Evolutionary conservation across 495 filamentous ascomycete genomes (phyloP).

Genomic region (Tuber melanosporum): DNA sequence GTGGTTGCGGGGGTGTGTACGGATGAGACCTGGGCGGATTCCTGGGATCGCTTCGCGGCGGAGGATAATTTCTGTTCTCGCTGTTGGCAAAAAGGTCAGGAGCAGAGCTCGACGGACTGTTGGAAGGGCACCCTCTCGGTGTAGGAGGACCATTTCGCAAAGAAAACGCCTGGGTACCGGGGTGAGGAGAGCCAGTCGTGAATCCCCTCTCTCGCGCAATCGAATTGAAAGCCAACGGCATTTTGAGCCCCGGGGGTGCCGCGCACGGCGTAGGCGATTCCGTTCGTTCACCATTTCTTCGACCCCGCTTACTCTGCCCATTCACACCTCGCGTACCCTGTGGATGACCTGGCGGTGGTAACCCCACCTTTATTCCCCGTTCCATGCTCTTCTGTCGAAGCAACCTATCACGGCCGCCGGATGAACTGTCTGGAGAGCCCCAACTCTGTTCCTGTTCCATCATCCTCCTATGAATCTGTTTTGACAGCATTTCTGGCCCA

Average conservation of each 20-base stretch:
- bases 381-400: conserved; percentile 40
- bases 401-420: conserved; percentile 26
- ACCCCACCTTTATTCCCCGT: conserved; percentile 35
- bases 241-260: conserved; percentile 34
- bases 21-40: conserved; percentile 33
- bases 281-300: conserved; percentile 26
- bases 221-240: conserved; percentile 40
- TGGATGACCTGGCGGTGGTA: conserved; percentile 28
- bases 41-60: conserved; percentile 27
- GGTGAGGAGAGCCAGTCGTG: conserved; percentile 34
- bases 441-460: conserved; percentile 31
- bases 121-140: conserved; percentile 18
- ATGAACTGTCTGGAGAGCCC: conserved; percentile 20
- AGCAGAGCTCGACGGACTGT: conserved; percentile 26
- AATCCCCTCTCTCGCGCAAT: conserved; percentile 40
- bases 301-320: conserved; percentile 19
- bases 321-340: conserved; percentile 22
- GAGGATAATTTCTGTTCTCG: conserved; percentile 30
- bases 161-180: conserved; percentile 22
- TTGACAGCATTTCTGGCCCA: conserved; percentile 22
- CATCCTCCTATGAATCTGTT: conserved; percentile 31
- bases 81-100: conserved; percentile 37
- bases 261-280: conserved; percentile 24
- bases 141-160: conserved; percentile 13
- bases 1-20: conserved; percentile 27